phyloP scores from a whole-genome alignment of 1,139 yeast genomes.

The Taphrina flavorubra region DNA sequence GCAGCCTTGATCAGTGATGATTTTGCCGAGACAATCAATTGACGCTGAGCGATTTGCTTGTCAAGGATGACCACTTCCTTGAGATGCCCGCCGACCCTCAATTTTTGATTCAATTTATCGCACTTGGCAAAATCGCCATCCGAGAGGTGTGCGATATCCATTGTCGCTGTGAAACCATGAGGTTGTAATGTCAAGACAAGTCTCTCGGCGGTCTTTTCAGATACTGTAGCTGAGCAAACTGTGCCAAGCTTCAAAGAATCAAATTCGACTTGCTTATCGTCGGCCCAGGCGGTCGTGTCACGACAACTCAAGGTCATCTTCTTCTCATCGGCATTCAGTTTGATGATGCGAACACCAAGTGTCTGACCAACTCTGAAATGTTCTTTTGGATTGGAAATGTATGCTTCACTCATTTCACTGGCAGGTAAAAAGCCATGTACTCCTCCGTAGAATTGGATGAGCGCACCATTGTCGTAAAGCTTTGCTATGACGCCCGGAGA shows the following conservation, averaged over 20 bases:
- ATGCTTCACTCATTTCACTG: constrained; percentile 87
- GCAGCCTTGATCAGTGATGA: constrained; percentile 72
- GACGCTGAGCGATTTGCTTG: constrained; percentile 65
- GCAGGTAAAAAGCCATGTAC: constrained; percentile 82
- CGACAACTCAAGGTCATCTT: constrained; percentile 76
- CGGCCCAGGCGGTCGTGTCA: constrained; percentile 64
- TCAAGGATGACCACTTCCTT: constrained; percentile 70
- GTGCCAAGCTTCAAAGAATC: constrained; percentile 65
- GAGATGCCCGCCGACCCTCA: constrained; percentile 65
- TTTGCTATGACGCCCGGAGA: constrained; percentile 77
- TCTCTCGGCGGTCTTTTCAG: constrained; percentile 72
- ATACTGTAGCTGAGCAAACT: constrained; percentile 65
- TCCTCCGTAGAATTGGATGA: constrained; percentile 81
- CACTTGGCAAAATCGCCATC: constrained; percentile 75
- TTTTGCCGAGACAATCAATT: constrained; percentile 69
- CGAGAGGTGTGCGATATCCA: constrained; percentile 74
- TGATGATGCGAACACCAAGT: constrained; percentile 69
- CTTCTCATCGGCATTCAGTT: constrained; percentile 61
- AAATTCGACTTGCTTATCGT: constrained; percentile 56
- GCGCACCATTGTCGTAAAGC: constrained; percentile 76
- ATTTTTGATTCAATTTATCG: constrained; percentile 64
- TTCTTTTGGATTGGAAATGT: constrained; percentile 75
- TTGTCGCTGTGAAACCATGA: constrained; percentile 68
- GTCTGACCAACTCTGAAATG: constrained; percentile 85
- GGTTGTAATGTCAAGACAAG: constrained; percentile 61